Conservation (phyloP, 2,329 filamentous ascomycete species). For the Penicillium sp. region DNA sequence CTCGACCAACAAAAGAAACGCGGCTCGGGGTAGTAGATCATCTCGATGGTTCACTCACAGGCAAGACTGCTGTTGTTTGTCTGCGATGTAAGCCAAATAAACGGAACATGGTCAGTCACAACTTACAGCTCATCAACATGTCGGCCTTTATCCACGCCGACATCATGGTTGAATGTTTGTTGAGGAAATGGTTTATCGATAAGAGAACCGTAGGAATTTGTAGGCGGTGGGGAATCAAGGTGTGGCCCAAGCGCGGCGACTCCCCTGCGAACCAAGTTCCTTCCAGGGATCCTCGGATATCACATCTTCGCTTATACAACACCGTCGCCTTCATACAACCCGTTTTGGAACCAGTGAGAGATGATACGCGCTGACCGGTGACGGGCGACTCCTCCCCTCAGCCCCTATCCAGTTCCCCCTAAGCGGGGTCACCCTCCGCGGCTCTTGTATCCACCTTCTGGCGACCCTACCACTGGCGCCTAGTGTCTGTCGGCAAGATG, state of each 20-base stretch:
- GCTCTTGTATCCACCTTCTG: slow-evolving; percentile 13
- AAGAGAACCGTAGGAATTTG: slow-evolving; percentile 4
- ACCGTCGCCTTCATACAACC: background rate
- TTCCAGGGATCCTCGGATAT: slow-evolving; percentile 12
- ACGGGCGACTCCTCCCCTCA: slow-evolving; percentile 20
- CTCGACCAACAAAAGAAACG: slow-evolving; percentile 81
- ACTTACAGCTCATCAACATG: slow-evolving; percentile 50
- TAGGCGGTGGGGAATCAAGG: slow-evolving; percentile 31
- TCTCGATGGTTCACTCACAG: slow-evolving; percentile 89
- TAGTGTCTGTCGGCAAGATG: slow-evolving; percentile 47
- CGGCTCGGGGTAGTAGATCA: slow-evolving; percentile 73
- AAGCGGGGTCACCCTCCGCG: slow-evolving; percentile 21
- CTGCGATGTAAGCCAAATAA: slow-evolving; percentile 36
- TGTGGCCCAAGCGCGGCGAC: slow-evolving; percentile 36
- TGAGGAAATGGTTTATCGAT: slow-evolving; percentile 6
- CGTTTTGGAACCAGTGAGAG: slow-evolving; percentile 1
- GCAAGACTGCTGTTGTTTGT: slow-evolving; percentile 91
- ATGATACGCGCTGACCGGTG: slow-evolving; percentile 18
- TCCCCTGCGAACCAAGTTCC: slow-evolving; percentile 27
- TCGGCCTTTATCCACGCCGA: slow-evolving; percentile 41
- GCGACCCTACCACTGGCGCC: slow-evolving; percentile 1
- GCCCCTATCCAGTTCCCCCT: slow-evolving; percentile 6
- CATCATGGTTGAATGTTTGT: background rate
- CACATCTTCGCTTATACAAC: slow-evolving; percentile 4
- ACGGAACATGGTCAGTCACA: background rate